Evolutionary conservation across 345 rosid genomes (phyloP).

Genomic region (Brassica napus): DNA sequence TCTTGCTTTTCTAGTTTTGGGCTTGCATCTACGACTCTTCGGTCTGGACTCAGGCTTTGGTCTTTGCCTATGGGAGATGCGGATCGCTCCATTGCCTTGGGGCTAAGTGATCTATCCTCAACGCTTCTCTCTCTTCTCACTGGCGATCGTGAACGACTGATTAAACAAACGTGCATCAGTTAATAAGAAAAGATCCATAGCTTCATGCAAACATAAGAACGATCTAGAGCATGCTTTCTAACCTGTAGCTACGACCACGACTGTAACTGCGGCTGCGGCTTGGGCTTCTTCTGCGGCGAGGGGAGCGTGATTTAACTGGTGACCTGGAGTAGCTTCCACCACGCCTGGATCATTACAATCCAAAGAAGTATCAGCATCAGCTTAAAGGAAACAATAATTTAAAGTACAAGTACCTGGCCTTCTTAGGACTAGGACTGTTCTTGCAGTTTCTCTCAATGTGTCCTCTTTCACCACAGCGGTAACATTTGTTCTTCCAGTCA

Average conservation of each 20-base stretch:
- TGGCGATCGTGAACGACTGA: conserved; percentile 75
- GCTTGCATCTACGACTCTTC: conserved; percentile 38
- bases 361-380: conserved; percentile 20
- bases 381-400: background rate
- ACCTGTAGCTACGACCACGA: conserved; percentile 86
- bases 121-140: conserved; percentile 55
- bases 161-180: background rate
- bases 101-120: conserved; percentile 48
- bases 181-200: background rate
- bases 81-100: conserved; percentile 39
- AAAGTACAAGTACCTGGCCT: conserved; percentile 47
- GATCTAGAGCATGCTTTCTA: conserved; percentile 2
- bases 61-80: conserved; percentile 55
- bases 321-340: conserved; percentile 76
- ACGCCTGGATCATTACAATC: conserved; percentile 37
- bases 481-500: conserved; percentile 96
- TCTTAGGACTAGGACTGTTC: conserved; percentile 73
- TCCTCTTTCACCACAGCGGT: conserved; percentile 95
- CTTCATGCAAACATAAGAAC: background rate
- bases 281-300: conserved; percentile 75
- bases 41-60: conserved; percentile 58
- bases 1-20: conserved; percentile 38
- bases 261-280: conserved; percentile 79
- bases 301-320: conserved; percentile 54
- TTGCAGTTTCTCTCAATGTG: conserved; percentile 93